phyloP scores from a whole-genome alignment of 169 alveolate species.

The Plasmodium vinckei region DNA sequence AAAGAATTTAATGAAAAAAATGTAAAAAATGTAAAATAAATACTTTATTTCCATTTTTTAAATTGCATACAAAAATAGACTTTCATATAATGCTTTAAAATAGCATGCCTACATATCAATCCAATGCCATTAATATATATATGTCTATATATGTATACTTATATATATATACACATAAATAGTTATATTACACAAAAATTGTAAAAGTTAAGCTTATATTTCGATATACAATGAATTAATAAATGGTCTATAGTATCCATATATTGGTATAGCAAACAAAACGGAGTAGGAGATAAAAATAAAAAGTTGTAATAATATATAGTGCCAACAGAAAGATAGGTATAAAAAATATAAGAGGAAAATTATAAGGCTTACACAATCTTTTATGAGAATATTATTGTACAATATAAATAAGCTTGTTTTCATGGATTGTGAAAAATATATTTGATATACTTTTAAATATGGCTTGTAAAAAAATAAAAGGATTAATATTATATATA shows the following conservation, averaged over 20 bases:
- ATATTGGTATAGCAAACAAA: too few relatives aligned
- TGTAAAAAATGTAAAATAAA: not conserved
- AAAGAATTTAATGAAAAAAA: slow-evolving; percentile 5
- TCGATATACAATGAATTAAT: too few relatives aligned
- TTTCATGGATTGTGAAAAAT: too few relatives aligned
- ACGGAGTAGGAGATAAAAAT: not conserved
- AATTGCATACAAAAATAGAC: slow-evolving; percentile 38
- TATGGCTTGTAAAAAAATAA: not conserved
- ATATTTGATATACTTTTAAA: too few relatives aligned
- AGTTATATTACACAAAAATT: not conserved
- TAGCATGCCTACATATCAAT: not conserved
- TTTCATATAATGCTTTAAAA: not conserved
- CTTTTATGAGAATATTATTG: too few relatives aligned
- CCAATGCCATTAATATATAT: not conserved
- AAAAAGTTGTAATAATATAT: not conserved
- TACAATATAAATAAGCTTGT: too few relatives aligned
- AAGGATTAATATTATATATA: not conserved
- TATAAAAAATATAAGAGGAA: not conserved
- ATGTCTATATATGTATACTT: not conserved
- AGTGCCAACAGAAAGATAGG: not conserved
- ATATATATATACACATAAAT: not conserved
- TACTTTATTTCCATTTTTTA: slow-evolving; percentile 1
- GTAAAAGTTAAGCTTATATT: not conserved
- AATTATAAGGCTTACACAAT: too few relatives aligned
- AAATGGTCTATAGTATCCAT: too few relatives aligned